Percentiles rank a stretch among this genome's conserved stretches.
Evolutionary conservation across 345 rosid species (phyloP).

Genomic region (Adansonia digitata): DNA sequence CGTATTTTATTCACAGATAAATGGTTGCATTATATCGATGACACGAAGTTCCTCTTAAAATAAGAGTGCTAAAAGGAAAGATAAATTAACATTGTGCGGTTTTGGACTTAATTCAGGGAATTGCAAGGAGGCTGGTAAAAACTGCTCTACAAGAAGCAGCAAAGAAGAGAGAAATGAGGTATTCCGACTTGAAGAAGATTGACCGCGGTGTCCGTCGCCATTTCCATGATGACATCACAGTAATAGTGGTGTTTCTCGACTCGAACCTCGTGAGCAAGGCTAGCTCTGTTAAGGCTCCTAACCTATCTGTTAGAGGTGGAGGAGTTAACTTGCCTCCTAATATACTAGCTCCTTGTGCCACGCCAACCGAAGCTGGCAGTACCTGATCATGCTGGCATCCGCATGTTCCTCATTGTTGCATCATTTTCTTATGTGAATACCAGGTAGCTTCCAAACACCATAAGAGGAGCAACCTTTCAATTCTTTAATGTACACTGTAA

Average conservation of each 20-base stretch:
- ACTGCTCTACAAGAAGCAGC: conserved; percentile 85
- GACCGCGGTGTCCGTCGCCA: conserved; percentile 85
- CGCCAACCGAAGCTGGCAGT: conserved; percentile 38
- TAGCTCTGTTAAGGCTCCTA: conserved; percentile 36
- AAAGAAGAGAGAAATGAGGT: conserved; percentile 91
- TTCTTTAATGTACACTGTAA: conserved; percentile 55
- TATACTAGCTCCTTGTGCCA: conserved; percentile 54
- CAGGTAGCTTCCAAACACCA: conserved; percentile 31
- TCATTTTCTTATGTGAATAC: conserved; percentile 40
- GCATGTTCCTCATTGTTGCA: conserved; percentile 22
- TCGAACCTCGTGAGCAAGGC: conserved; percentile 53
- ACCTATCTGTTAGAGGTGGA: conserved; percentile 60
- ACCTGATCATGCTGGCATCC: conserved; percentile 14
- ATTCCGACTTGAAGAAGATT: conserved; percentile 90
- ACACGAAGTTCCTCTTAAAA: not conserved
- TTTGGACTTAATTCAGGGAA: conserved; percentile 49
- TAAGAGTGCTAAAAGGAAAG: not conserved
- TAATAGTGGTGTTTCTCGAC: conserved; percentile 74
- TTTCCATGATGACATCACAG: conserved; percentile 96
- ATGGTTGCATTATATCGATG: not conserved
- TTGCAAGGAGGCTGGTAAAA: conserved; percentile 76
- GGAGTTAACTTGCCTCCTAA: conserved; percentile 58
- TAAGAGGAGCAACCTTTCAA: conserved; percentile 32
- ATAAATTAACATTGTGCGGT: not conserved
- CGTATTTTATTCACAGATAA: not conserved